A percentile compares a stretch with the other conserved stretches of the same genome.
These are phyloP conservation scores for Lentinula edodes DNA, from an alignment of 768 basidiomycete genomes.

Conservation along the genomic window DNA sequence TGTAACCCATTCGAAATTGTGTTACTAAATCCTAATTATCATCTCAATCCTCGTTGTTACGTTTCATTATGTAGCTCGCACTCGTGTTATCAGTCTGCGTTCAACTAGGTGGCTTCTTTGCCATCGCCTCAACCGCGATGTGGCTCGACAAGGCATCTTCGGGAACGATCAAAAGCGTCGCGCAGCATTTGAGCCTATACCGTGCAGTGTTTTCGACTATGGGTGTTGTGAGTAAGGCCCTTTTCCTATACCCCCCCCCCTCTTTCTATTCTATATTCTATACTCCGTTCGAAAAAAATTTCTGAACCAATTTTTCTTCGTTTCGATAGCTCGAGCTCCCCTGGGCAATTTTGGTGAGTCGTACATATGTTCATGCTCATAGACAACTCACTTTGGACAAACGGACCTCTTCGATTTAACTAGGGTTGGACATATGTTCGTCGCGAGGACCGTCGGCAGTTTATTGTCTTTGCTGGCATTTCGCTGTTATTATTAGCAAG, in stretches of 20 bases:
- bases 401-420: background rate
- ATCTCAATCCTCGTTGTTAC: too few species aligned
- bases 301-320: background rate
- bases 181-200: conserved; percentile 29
- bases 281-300: too few species aligned
- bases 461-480: conserved; percentile 32
- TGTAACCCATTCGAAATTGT: background rate
- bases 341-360: conserved; percentile 40
- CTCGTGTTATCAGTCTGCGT: conserved; percentile 42
- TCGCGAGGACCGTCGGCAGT: conserved; percentile 33
- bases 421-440: conserved; percentile 49
- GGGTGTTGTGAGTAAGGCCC: conserved; percentile 28
- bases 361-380: background rate
- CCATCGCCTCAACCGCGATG: conserved; percentile 35
- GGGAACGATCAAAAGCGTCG: conserved; percentile 27
- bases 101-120: conserved; percentile 46
- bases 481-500: conserved; percentile 32
- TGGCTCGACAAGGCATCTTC: conserved; percentile 46
- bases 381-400: background rate
- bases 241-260: background rate
- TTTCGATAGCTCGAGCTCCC: conserved; percentile 33
- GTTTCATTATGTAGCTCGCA: conserved; percentile 28
- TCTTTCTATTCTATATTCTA: background rate
- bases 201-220: conserved; percentile 35
- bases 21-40: background rate